Conservation (phyloP, 139 green algal genomes). For the Tetratostichococcus sp. region DNA sequence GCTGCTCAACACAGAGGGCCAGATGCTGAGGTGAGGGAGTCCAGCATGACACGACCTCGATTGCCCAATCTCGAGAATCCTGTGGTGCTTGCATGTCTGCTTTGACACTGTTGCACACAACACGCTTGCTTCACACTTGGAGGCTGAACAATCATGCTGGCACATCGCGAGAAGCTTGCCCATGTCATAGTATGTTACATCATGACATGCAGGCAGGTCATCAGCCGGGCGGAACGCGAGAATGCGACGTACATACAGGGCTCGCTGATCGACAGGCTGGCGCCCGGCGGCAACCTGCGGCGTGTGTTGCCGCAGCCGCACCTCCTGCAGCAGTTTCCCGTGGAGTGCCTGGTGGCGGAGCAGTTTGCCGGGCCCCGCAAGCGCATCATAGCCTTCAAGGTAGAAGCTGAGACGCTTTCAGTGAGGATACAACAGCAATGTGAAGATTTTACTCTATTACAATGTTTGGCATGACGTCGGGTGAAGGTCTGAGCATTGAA, state of each 20-base stretch:
- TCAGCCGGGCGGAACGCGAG: slow-evolving; percentile 11
- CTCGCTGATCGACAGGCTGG: slow-evolving; percentile 27
- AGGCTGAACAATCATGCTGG: no score
- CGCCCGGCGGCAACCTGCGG: slow-evolving; percentile 13
- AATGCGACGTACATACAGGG: slow-evolving; percentile 21
- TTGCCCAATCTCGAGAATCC: no score
- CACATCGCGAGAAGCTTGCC: no score
- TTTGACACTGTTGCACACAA: no score
- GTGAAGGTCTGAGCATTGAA: neutral
- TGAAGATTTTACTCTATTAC: no score
- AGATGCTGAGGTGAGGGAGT: slow-evolving; percentile 19
- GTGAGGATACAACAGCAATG: no score
- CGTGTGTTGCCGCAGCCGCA: neutral
- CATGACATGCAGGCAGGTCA: slow-evolving; percentile 1
- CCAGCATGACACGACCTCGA: no score
- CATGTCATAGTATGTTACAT: no score
- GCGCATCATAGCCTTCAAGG: slow-evolving; percentile 31
- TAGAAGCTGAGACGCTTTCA: no score
- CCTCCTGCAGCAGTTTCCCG: slow-evolving; percentile 35
- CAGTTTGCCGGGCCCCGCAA: slow-evolving; percentile 12
- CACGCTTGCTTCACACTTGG: no score
- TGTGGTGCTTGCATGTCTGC: no score
- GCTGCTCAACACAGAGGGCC: slow-evolving; percentile 32
- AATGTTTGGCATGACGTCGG: no score
- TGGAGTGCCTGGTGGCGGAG: slow-evolving; percentile 26